Evolutionary conservation across 306 rosid species (phyloP).

Genomic region (Castanea mollissima): DNA sequence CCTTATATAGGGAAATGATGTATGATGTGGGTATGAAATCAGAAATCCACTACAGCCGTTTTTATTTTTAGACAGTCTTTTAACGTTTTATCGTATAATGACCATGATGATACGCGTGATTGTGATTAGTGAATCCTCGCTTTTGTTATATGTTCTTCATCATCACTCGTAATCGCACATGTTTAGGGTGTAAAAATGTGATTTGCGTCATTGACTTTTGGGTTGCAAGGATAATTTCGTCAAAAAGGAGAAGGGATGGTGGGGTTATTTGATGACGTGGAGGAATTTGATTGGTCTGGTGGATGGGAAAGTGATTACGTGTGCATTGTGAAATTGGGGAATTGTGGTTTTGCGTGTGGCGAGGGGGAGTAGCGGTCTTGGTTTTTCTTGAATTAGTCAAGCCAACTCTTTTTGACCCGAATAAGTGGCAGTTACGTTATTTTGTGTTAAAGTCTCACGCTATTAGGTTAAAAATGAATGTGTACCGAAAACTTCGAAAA

Average conservation of each 20-base stretch:
- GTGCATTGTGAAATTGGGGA: not conserved
- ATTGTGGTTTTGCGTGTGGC: not conserved
- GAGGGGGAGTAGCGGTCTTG: not conserved
- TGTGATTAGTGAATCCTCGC: too few relatives aligned
- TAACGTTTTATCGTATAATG: too few relatives aligned
- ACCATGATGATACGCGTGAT: too few relatives aligned
- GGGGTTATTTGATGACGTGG: conserved; percentile 8
- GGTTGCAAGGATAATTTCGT: not conserved
- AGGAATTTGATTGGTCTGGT: not conserved
- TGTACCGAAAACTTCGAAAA: not conserved
- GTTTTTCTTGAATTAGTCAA: not conserved
- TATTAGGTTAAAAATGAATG: not conserved
- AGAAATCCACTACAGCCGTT: not conserved
- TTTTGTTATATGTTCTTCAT: too few relatives aligned
- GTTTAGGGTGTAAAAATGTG: too few relatives aligned
- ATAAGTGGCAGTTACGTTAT: not conserved
- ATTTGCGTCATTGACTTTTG: not conserved
- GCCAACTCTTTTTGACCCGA: conserved; percentile 25
- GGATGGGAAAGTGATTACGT: not conserved
- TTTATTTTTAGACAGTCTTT: not conserved
- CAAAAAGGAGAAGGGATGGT: not conserved
- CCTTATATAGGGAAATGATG: not conserved
- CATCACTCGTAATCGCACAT: too few relatives aligned
- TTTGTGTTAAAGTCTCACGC: not conserved
- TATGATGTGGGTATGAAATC: not conserved